phyloP scores from a whole-genome alignment of 768 basidiomycete species.

The Leucocoprinus birnbaumii region DNA sequence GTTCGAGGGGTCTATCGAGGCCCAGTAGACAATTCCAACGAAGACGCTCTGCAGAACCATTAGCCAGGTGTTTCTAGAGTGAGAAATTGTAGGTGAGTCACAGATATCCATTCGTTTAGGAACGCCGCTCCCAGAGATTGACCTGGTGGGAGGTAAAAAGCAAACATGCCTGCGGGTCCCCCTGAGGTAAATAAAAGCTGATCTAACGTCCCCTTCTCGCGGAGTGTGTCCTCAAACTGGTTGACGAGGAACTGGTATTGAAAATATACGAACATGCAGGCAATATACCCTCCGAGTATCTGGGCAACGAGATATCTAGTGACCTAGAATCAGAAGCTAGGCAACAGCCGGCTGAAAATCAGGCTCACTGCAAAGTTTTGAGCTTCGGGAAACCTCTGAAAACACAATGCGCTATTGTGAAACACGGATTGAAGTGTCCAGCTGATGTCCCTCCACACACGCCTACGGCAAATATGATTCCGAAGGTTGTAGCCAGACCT shows the following conservation, averaged over 20 bases:
- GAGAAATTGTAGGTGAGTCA: too few relatives aligned
- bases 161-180: constrained; percentile 18
- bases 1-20: constrained; percentile 10
- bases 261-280: constrained; percentile 12
- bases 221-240: constrained; percentile 11
- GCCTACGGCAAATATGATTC: constrained; percentile 13
- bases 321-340: too few relatives aligned
- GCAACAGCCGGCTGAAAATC: too few relatives aligned
- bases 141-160: constrained; percentile 16
- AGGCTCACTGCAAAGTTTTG: constrained; percentile 13
- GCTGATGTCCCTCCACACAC: constrained; percentile 13
- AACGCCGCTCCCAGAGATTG: constrained; percentile 13
- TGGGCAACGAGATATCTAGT: constrained; percentile 17
- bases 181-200: constrained; percentile 10
- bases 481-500: constrained; percentile 14
- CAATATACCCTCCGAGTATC: constrained; percentile 18
- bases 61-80: too few relatives aligned
- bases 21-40: constrained; percentile 10
- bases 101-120: constrained; percentile 15
- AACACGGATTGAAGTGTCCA: constrained; percentile 14
- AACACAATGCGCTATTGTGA: constrained; percentile 13
- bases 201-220: constrained; percentile 3
- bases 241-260: constrained; percentile 14
- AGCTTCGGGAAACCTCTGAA: constrained; percentile 13
- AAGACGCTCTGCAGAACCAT: constrained; percentile 2